These are phyloP conservation scores for Prototheca wickerhamii DNA, from an alignment of 163 green algal species.

Conservation along the genomic window DNA sequence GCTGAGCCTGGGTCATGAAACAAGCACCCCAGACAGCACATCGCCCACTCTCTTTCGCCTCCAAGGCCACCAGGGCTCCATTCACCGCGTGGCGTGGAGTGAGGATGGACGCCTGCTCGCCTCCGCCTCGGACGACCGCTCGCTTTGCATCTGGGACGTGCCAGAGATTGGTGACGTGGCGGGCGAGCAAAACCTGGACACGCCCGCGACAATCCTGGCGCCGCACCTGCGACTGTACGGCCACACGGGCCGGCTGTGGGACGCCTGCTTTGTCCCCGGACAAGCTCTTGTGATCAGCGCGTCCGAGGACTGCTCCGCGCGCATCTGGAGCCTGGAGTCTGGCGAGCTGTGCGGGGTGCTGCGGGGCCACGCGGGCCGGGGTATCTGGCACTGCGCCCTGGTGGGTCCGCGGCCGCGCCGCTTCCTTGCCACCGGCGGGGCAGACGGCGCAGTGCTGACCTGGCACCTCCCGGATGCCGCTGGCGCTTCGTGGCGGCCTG, in stretches of 20 bases:
- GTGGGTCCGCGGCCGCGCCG: not conserved
- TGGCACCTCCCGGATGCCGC: too few relatives aligned
- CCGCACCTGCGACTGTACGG: constrained; percentile 27
- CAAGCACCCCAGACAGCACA: not conserved
- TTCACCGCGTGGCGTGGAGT: constrained; percentile 41
- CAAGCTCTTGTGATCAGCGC: constrained; percentile 22
- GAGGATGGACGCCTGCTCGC: constrained; percentile 21
- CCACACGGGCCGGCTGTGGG: constrained; percentile 38
- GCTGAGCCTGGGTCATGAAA: not conserved
- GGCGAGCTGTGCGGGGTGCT: constrained; percentile 4
- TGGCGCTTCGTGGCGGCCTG: too few relatives aligned
- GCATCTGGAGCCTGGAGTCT: constrained; percentile 17
- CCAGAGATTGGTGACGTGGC: not conserved
- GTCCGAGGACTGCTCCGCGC: constrained; percentile 37
- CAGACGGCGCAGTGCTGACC: constrained; percentile 36
- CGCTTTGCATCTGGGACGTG: constrained; percentile 34
- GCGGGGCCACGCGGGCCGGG: constrained; percentile 33
- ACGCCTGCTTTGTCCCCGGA: constrained; percentile 14
- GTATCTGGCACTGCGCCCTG: constrained; percentile 34
- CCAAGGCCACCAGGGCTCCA: constrained; percentile 42
- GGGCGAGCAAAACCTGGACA: not conserved
- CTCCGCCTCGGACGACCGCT: constrained; percentile 41
- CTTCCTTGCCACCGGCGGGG: constrained; percentile 30
- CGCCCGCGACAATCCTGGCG: not conserved
- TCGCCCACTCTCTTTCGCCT: constrained; percentile 16